phyloP scores from a whole-genome alignment of 805 yeast species.

The Kodamaea jinghongensis region DNA sequence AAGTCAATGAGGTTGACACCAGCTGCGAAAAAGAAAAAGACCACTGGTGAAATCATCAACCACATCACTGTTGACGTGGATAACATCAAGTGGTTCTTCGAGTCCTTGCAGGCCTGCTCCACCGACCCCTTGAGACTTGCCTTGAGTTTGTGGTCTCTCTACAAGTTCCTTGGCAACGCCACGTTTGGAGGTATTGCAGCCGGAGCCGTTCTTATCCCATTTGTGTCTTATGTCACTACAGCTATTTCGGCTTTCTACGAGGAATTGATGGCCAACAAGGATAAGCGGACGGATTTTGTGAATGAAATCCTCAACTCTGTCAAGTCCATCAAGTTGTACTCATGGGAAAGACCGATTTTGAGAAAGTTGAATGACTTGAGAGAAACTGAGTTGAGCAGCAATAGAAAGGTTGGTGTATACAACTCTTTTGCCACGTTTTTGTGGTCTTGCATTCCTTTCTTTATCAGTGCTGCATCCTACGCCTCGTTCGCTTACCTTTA shows the following conservation, averaged over 20 bases:
- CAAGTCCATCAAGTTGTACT: conserved; percentile 38
- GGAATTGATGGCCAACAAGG: conserved; percentile 32
- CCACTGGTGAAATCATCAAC: conserved; percentile 35
- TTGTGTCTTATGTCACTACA: conserved; percentile 25
- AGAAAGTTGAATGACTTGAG: conserved; percentile 29
- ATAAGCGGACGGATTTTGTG: conserved; percentile 34
- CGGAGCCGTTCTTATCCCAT: conserved; percentile 32
- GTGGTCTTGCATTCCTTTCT: conserved; percentile 39
- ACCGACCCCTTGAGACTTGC: conserved; percentile 23
- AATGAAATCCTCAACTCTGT: conserved; percentile 37
- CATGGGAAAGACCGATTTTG: conserved; percentile 43
- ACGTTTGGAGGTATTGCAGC: conserved; percentile 35
- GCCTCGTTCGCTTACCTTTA: conserved; percentile 23
- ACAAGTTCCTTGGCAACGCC: conserved; percentile 32
- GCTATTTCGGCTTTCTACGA: conserved; percentile 24
- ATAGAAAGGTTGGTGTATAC: conserved; percentile 29
- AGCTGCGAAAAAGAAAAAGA: conserved; percentile 26
- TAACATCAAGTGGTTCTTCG: conserved; percentile 14
- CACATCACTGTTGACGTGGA: conserved; percentile 30
- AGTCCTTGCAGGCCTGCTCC: conserved; percentile 17
- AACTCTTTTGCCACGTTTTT: conserved; percentile 31
- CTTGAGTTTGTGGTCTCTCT: conserved; percentile 29
- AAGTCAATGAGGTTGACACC: conserved; percentile 32
- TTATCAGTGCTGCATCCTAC: conserved; percentile 33
- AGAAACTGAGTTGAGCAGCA: conserved; percentile 31